These are phyloP conservation scores for Rhododendron williamsianum DNA, from an alignment of 148 eudicot genomes.

Conservation along the genomic window DNA sequence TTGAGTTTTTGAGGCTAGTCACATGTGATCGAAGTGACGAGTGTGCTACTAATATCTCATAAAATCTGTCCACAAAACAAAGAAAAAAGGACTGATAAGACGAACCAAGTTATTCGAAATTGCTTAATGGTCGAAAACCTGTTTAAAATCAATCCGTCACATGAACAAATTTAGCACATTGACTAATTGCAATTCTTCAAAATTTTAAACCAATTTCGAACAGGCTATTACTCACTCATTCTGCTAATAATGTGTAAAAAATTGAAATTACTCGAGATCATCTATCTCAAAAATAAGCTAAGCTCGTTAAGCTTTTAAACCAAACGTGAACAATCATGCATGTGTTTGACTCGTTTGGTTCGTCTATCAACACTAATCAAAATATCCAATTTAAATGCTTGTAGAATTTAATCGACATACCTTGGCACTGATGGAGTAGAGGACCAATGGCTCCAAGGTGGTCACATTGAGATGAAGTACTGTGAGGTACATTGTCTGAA, in stretches of 20 bases:
- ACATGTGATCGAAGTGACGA: background rate
- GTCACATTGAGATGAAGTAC: conserved; percentile 86
- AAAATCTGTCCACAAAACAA: background rate
- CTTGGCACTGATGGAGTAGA: conserved; percentile 81
- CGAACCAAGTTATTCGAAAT: background rate
- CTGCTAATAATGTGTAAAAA: background rate
- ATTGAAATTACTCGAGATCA: background rate
- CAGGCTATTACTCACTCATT: background rate
- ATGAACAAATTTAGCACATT: background rate
- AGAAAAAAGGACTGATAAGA: background rate
- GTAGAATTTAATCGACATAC: conserved; percentile 22
- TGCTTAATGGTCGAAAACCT: background rate
- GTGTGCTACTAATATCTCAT: background rate
- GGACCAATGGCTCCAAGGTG: conserved; percentile 55
- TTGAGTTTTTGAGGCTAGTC: background rate
- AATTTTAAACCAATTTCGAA: background rate
- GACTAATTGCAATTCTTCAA: background rate
- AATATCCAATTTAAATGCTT: background rate
- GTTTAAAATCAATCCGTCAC: background rate
- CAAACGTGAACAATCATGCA: background rate
- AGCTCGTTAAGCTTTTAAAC: background rate
- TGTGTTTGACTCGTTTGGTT: background rate
- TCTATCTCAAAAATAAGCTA: background rate
- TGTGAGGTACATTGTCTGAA: conserved; percentile 49
- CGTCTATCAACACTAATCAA: background rate